phyloP scores from a whole-genome alignment of 2,329 filamentous ascomycete species.

The Hypoxylon sp. region DNA sequence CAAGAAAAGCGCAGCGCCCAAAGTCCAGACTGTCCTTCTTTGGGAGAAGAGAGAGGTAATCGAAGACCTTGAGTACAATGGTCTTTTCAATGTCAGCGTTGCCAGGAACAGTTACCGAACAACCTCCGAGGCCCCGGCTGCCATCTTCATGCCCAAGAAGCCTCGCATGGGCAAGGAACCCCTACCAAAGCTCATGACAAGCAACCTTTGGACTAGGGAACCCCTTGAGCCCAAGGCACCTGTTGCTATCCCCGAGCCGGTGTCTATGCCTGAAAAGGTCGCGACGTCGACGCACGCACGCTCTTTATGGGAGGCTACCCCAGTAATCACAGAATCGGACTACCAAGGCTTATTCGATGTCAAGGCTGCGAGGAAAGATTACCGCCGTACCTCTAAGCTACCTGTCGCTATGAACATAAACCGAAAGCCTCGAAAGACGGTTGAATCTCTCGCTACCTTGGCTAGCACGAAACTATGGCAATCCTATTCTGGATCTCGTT shows the following conservation, averaged over 20 bases:
- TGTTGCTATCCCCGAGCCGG: constrained; percentile 43
- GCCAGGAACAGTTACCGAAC: constrained; percentile 41
- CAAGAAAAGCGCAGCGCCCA: neutral
- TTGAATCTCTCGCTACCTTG: constrained; percentile 21
- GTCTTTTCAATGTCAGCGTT: constrained; percentile 40
- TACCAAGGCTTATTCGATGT: constrained; percentile 29
- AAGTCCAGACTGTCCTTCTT: constrained; percentile 6
- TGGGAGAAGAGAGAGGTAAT: constrained; percentile 32
- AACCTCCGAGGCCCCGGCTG: constrained; percentile 46
- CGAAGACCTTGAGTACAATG: constrained; percentile 18
- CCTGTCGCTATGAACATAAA: constrained; percentile 28
- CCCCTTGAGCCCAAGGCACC: constrained; percentile 32
- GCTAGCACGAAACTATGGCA: constrained; percentile 37
- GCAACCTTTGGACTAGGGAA: constrained; percentile 38
- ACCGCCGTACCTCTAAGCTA: constrained; percentile 31
- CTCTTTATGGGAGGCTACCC: constrained; percentile 34
- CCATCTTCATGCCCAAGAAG: constrained; percentile 44
- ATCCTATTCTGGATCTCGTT: neutral
- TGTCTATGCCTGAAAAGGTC: neutral
- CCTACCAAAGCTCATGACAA: constrained; percentile 26
- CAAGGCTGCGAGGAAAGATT: constrained; percentile 21
- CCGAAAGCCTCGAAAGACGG: constrained; percentile 23
- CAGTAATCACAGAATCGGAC: neutral
- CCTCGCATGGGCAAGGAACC: constrained; percentile 36
- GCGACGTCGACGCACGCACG: constrained; percentile 25